Evolutionary conservation across 345 rosid genomes (phyloP).

Genomic region (Passiflora organensis): DNA sequence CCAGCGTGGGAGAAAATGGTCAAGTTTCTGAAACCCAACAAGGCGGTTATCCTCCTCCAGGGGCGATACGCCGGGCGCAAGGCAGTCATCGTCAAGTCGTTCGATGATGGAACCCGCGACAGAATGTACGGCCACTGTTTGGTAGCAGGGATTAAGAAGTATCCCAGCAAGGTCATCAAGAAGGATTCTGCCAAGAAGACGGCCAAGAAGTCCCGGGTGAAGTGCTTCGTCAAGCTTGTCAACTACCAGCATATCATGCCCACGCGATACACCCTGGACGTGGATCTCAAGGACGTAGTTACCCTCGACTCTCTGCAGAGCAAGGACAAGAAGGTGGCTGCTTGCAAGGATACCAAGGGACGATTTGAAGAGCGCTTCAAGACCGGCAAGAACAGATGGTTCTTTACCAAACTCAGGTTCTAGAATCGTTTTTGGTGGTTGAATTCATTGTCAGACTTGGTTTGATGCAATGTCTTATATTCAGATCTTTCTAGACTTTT

Average conservation of each 20-base stretch:
- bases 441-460: no score
- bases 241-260: slow-evolving; percentile 27
- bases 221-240: slow-evolving; percentile 24
- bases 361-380: slow-evolving; percentile 25
- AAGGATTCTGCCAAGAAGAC: slow-evolving; percentile 25
- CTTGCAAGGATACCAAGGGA: slow-evolving; percentile 18
- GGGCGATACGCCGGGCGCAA: neutral
- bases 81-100: neutral
- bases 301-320: slow-evolving; percentile 1
- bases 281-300: slow-evolving; percentile 20
- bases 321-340: slow-evolving; percentile 23
- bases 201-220: slow-evolving; percentile 22
- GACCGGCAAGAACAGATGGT: slow-evolving; percentile 29
- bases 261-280: slow-evolving; percentile 22
- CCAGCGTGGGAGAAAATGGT: neutral
- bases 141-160: slow-evolving; percentile 7
- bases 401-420: slow-evolving; percentile 30
- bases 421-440: no score
- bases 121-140: neutral
- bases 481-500: no score
- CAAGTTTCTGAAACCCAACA: slow-evolving; percentile 1
- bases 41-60: neutral
- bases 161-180: slow-evolving; percentile 8
- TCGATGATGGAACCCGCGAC: slow-evolving; percentile 3
- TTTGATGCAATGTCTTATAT: no score